Evolutionary conservation across 192 early-diverging fungal species (phyloP), one percentile per base, ranked within the genome.

Genomic region (Entophlyctis luteolus): DNA sequence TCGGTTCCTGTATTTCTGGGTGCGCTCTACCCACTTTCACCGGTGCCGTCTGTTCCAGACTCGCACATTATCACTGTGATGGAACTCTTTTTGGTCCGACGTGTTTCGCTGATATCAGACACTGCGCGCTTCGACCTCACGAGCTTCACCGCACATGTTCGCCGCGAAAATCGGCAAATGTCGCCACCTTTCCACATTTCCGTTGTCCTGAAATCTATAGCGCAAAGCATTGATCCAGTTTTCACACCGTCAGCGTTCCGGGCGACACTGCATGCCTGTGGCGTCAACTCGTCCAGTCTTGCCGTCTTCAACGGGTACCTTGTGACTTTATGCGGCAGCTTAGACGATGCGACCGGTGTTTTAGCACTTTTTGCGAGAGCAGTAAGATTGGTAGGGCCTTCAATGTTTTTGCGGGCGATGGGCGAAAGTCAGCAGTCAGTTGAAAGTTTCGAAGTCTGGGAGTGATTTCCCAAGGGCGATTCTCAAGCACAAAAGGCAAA

Each of bases 231-330:
- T 12, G 57, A 59, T 12, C 12, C 57, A 10, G 16, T 10, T 3
- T 66, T 54, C 52, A 66, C 49, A n/a, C 52, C 52, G 28, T 27
- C 27, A 1, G 34, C 63, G 23, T 66, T 66, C 36, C 63, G 63
- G 16, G 33, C 55, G 18, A 52, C 52, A 23, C 34, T 66, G 34
- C 22, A 66, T 36, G 55, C 52, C 50, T 5, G 12, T 25, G 63
- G 63, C 12, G 63, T 36, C 4, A 34, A 39, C 34, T 48, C 42
- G 2, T 25, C 39, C 35, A 52, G 63, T 45, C 27, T 66, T 27
- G 23, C 42, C 5, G 31, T 31, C 1, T 66, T 37, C 36, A n/a
- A 66, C 63, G 52, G 20, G 16, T 66, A 66, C 31, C 34, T 66
- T 1, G 34, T 25, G 18, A 20, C 18, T 10, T 23, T 66, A 25